Conservation (phyloP, 208 protist genomes). For the Trypanosoma boissoni region DNA sequence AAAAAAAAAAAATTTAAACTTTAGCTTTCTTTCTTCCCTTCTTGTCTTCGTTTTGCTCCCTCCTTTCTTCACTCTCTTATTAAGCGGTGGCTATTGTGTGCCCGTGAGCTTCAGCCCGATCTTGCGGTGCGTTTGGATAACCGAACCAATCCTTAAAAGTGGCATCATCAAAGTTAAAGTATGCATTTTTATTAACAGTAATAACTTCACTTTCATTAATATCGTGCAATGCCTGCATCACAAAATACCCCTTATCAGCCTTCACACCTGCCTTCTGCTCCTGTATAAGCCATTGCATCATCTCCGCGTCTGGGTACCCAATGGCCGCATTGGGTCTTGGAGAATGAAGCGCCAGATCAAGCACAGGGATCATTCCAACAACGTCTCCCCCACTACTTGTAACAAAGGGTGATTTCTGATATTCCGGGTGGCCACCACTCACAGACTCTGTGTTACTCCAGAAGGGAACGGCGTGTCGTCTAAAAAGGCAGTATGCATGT, state of each 20-base stretch:
- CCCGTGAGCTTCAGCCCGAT: slow-evolving; percentile 20
- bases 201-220: slow-evolving; percentile 74
- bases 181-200: slow-evolving; percentile 82
- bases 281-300: slow-evolving; percentile 80
- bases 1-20: not conserved
- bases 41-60: not conserved
- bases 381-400: slow-evolving; percentile 46
- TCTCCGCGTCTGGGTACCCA: slow-evolving; percentile 81
- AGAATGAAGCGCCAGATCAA: slow-evolving; percentile 83
- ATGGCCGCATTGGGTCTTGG: slow-evolving; percentile 77
- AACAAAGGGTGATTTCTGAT: slow-evolving; percentile 56
- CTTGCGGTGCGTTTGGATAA: slow-evolving; percentile 66
- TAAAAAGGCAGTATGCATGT: slow-evolving; percentile 84
- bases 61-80: not conserved
- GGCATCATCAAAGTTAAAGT: slow-evolving; percentile 87
- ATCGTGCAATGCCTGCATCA: slow-evolving; percentile 85
- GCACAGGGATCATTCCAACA: slow-evolving; percentile 82
- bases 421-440: slow-evolving; percentile 76
- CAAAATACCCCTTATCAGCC: slow-evolving; percentile 71
- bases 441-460: slow-evolving; percentile 53
- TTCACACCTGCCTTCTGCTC: slow-evolving; percentile 57
- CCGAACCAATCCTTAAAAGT: slow-evolving; percentile 88
- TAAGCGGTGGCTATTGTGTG: not conserved
- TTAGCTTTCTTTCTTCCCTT: not conserved
- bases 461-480: slow-evolving; percentile 81